Percentiles rank a stretch among this genome's conserved stretches.
Conservation (phyloP, 1,139 yeast species). For the Williopsis jadinii region DNA sequence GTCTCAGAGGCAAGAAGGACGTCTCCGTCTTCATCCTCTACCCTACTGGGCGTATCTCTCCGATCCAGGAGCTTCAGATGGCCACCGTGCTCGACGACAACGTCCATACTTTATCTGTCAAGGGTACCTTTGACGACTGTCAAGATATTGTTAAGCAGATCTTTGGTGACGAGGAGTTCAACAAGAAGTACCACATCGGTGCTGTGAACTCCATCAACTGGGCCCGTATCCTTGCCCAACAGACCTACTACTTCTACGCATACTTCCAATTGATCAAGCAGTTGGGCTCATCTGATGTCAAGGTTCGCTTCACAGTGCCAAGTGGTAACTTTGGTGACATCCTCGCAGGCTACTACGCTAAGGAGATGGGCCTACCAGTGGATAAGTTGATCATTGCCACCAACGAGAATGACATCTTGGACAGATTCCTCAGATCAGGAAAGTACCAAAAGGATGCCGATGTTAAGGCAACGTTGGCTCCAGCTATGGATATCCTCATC, state of each 20-base stretch:
- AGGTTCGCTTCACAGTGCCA: slow-evolving; percentile 86
- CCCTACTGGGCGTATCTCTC: slow-evolving; percentile 96
- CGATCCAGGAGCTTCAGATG: slow-evolving; percentile 98
- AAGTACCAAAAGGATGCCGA: slow-evolving; percentile 67
- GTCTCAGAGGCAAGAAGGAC: slow-evolving; percentile 92
- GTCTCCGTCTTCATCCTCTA: slow-evolving; percentile 92
- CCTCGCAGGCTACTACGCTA: slow-evolving; percentile 92
- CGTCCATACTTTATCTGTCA: slow-evolving; percentile 90
- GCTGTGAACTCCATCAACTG: slow-evolving; percentile 98
- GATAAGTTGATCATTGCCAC: slow-evolving; percentile 89
- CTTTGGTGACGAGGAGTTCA: slow-evolving; percentile 84
- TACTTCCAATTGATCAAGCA: slow-evolving; percentile 65
- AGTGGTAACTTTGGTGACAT: slow-evolving; percentile 98
- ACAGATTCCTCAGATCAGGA: slow-evolving; percentile 85
- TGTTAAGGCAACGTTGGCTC: slow-evolving; percentile 87
- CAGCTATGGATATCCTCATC: slow-evolving; percentile 97
- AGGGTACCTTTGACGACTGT: slow-evolving; percentile 96
- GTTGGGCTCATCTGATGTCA: slow-evolving; percentile 30
- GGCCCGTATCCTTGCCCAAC: slow-evolving; percentile 98
- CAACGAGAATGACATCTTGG: slow-evolving; percentile 88
- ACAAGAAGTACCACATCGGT: slow-evolving; percentile 85
- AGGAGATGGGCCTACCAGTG: slow-evolving; percentile 90
- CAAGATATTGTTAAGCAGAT: slow-evolving; percentile 93
- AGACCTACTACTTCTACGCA: slow-evolving; percentile 90
- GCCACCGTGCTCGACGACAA: slow-evolving; percentile 92